These are phyloP conservation scores for Dioscorea cayenensis DNA, from an alignment of 116 monocot species.

Conservation along the genomic window DNA sequence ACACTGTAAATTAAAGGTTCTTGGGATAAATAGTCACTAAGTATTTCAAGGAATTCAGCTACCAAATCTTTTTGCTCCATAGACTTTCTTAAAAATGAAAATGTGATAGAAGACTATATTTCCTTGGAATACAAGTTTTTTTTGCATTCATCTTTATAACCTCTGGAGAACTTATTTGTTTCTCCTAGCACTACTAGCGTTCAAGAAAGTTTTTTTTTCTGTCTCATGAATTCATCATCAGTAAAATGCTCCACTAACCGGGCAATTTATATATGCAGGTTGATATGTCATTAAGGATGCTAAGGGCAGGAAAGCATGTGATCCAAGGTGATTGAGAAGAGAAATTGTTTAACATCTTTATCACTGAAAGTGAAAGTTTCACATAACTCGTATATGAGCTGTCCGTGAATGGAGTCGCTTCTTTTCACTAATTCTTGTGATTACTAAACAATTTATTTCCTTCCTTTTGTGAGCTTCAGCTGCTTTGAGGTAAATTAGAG, in stretches of 20 bases:
- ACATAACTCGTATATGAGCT: background rate
- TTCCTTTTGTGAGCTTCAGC: too few relatives aligned
- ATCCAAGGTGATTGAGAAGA: constrained; percentile 56
- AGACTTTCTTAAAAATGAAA: background rate
- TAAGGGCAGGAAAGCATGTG: constrained; percentile 88
- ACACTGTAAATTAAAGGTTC: background rate
- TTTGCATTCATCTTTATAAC: too few relatives aligned
- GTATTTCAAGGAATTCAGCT: background rate
- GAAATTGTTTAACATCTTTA: background rate
- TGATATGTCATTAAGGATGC: constrained; percentile 75
- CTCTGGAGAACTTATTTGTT: too few relatives aligned
- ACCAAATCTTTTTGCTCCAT: background rate
- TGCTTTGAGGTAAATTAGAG: too few relatives aligned
- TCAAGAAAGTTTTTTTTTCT: background rate
- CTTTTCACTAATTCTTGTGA: too few relatives aligned
- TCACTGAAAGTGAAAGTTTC: background rate
- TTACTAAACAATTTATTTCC: too few relatives aligned
- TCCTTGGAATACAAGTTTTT: too few relatives aligned
- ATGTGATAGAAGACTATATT: background rate
- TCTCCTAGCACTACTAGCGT: background rate
- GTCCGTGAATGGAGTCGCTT: background rate
- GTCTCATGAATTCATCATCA: background rate
- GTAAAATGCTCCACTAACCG: background rate
- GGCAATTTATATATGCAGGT: constrained; percentile 46
- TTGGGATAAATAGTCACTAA: background rate